Base-by-base conservation (phyloP, 164 flowering plant species). In the Echeveria elegans region DNA sequence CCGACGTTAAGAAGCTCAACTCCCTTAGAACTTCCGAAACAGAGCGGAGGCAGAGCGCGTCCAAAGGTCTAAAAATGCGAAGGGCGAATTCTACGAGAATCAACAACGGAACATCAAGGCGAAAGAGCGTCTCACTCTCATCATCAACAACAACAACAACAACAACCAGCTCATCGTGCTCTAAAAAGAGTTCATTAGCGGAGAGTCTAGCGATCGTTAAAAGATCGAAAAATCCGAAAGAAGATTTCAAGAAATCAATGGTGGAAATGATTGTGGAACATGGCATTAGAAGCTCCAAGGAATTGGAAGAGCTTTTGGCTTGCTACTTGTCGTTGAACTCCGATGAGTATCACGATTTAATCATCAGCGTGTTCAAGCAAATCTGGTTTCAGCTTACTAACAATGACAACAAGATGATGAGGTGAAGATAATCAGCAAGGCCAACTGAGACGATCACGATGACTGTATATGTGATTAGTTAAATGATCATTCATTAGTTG, bases 221-320 rank as follows among this genome's bases (percentile, higher is more conserved):
- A 65, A 72, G 82, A 0, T 87, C 96, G 10, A 67, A 60, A 2
- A 82, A 90, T 71, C 97, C 97, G 15, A 80, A 78, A 45, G 82
- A 68, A 43, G 97, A 90, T 59, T 90, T 90, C 81, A 83, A 79
- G 68, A 89, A 90, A 0, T 90, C 97, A 16, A 90, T 90, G 97
- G 77, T 86, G 87, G 96, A 90, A 72, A 90, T 90, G 97, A 88
- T 90, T 6, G 70, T 83, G 65, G 87, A 87, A 82, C 86, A 88
- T 71, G 77, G 86, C 68, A 76, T 90, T 30, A 67, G 76, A 66
- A 76, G 80, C 2, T 78, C 93, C 0, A 82, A 82, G 71, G 97
- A 88, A 34, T 76, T 90, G 74, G 97, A 90, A 61, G 97, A 90
- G 21, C 83, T 90, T 38, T 83, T 90, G n/a, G 96, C 93, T 4